Conservation (phyloP, 2,329 filamentous ascomycete species). For the Seiridium unicorne region DNA sequence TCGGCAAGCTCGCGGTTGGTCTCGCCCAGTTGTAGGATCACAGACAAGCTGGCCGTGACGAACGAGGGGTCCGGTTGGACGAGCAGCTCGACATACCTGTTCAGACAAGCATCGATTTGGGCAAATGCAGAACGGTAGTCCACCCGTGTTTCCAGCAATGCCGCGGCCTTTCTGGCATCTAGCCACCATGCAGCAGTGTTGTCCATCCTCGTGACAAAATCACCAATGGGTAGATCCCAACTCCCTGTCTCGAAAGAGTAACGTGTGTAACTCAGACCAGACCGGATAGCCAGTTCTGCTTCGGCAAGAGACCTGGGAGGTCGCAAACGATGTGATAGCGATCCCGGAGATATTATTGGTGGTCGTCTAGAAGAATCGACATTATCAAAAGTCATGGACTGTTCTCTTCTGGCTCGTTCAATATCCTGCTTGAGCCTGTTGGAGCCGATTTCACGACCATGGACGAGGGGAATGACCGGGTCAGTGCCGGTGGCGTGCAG, state of each 20-base stretch:
- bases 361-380: neutral
- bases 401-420: neutral
- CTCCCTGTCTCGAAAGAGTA: neutral
- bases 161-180: neutral
- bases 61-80: conserved; percentile 6
- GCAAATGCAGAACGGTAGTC: neutral
- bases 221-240: conserved; percentile 5
- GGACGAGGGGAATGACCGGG: neutral
- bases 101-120: conserved; percentile 2
- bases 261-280: conserved; percentile 3
- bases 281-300: conserved; percentile 2
- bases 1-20: conserved; percentile 4
- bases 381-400: neutral
- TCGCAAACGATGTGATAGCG: neutral
- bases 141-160: neutral
- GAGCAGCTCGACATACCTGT: neutral
- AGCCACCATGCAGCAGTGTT: neutral
- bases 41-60: neutral
- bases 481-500: neutral
- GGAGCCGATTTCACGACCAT: conserved; percentile 11
- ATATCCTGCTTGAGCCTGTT: conserved; percentile 3
- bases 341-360: neutral
- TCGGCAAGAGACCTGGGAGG: neutral
- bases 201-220: neutral
- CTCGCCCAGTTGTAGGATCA: neutral